Base-by-base conservation (phyloP, 371 early-diverging fungal species). In the Mycotypha africana region DNA sequence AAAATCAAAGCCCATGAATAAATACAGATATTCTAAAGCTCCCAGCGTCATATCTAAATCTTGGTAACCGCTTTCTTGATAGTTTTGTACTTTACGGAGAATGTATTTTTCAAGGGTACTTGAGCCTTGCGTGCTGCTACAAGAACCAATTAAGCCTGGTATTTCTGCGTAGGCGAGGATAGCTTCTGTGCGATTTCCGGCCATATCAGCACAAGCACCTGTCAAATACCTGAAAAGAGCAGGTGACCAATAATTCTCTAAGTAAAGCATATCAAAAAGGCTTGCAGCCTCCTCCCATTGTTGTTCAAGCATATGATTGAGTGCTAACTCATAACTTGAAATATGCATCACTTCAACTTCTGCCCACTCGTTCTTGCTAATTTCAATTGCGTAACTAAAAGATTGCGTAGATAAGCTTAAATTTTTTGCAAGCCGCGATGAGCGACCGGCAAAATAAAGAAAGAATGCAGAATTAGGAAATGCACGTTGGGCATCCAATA, bases 401-500 rank as follows among this genome's bases (percentile, higher is more conserved):
- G 75, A 74, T 44, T 74, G 75, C 0, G 66, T 68, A 0, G 75
- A 74, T 19, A 74, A 47, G 1, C 60, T 51, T 14, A 74, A 39
- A n/a, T 74, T 74, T 15, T 65, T 61, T 3, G 75, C 75, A 35
- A 78, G 56, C 22, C 81, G 71, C 15, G 69, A 68, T 26, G 76
- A 78, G 10, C 81, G 76, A 2, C 81, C 84, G 2, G 76, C 66
- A 56, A 81, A 79, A 40, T 81, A 81, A 10, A 79, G 53, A 49
- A 83, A 83, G 43, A 81, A 80, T 0, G 80, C 80, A 2, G 80
- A 79, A 38, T 81, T 78, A 5, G 78, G 80, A 44, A 73, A 79
- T 16, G 76, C 71, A 8, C 59, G 56, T 42, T 78, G 70, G 1
- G 84, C 81, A 49, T 79, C 80, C 37, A 76, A 53, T 8, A 82